Evolutionary conservation across 1,284 basidiomycete species (phyloP).

Genomic region (Rhodotorula glutinis): DNA sequence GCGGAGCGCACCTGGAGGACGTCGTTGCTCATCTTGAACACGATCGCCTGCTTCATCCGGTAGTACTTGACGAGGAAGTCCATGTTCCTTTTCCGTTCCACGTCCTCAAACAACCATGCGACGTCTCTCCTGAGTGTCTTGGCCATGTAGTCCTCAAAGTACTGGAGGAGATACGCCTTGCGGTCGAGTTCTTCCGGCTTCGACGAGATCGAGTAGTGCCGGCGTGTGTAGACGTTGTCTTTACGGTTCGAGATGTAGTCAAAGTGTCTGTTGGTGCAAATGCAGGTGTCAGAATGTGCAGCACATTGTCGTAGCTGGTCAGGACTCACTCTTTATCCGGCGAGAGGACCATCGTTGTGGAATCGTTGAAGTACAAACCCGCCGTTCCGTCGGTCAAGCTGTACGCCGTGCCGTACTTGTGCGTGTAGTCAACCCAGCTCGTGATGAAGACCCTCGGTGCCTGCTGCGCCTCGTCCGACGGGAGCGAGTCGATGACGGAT

Average conservation of each 20-base stretch:
- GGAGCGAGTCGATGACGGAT: conserved; percentile 3
- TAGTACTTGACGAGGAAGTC: conserved; percentile 93
- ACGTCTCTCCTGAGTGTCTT: conserved; percentile 75
- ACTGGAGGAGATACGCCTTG: conserved; percentile 84
- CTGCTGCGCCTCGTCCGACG: neutral
- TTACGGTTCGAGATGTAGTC: conserved; percentile 62
- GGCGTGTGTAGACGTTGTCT: conserved; percentile 44
- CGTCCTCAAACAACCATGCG: conserved; percentile 73
- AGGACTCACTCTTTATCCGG: conserved; percentile 70
- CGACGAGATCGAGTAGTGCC: conserved; percentile 44
- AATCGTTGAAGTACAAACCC: conserved; percentile 95
- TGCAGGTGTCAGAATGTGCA: neutral
- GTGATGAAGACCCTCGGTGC: conserved; percentile 78
- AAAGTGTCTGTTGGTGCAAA: conserved; percentile 61
- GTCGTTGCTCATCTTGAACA: conserved; percentile 93
- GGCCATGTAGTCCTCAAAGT: conserved; percentile 91
- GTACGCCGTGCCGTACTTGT: conserved; percentile 98
- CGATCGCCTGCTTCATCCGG: conserved; percentile 92
- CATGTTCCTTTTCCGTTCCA: conserved; percentile 70
- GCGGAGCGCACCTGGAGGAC: conserved; percentile 86
- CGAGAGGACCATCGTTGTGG: conserved; percentile 76
- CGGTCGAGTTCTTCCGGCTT: conserved; percentile 63
- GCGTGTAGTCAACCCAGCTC: conserved; percentile 96
- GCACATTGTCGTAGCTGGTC: neutral
- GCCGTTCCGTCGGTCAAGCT: conserved; percentile 91